phyloP scores from a whole-genome alignment of 2,329 filamentous ascomycete species.

The Cladosporium sphaerospermum region DNA sequence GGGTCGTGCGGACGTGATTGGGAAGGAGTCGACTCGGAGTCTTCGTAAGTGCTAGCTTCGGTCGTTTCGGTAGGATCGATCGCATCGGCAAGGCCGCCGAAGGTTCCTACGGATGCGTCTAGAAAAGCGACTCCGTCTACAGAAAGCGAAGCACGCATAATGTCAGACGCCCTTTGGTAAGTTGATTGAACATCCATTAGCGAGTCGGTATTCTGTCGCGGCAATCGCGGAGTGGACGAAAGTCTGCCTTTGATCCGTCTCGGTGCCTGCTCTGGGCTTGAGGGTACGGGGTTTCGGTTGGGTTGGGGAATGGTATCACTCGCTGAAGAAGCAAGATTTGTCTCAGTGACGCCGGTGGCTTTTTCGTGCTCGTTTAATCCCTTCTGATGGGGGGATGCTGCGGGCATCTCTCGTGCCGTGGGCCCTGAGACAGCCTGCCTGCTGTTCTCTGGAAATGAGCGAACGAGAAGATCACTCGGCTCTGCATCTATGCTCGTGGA shows the following conservation, averaged over 20 bases:
- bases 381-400: not conserved
- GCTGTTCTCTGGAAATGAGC: not conserved
- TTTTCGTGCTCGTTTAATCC: not conserved
- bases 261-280: not conserved
- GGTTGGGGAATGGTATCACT: not conserved
- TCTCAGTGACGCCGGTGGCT: not conserved
- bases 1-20: not conserved
- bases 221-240: not conserved
- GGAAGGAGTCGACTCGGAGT: not conserved
- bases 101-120: constrained; percentile 29
- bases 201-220: not conserved
- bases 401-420: no score
- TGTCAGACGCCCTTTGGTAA: constrained; percentile 43
- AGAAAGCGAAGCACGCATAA: constrained; percentile 42
- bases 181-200: constrained; percentile 25
- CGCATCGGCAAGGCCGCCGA: constrained; percentile 19
- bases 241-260: not conserved
- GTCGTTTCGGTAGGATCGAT: not conserved
- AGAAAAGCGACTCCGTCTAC: constrained; percentile 44
- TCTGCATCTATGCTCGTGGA: not conserved
- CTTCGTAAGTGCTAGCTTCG: not conserved
- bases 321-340: not conserved
- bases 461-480: not conserved
- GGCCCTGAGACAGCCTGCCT: not conserved
- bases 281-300: not conserved